A percentile compares a stretch with the other conserved stretches of the same genome.
Evolutionary conservation across 192 early-diverging fungal genomes (phyloP).

Genomic region (Gamsiella multidivaricata): DNA sequence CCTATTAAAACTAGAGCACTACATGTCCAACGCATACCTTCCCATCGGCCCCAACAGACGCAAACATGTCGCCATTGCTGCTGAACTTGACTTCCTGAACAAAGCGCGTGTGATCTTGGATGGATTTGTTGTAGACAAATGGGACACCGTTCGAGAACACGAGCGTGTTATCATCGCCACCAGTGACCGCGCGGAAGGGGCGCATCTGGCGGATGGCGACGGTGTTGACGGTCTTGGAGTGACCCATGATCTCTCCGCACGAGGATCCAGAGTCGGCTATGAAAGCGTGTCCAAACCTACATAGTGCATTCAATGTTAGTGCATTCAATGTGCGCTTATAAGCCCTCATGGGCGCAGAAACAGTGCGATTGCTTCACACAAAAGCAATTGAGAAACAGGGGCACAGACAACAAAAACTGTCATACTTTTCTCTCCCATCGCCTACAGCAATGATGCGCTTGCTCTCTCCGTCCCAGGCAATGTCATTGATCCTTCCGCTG

Average conservation of each 20-base stretch:
- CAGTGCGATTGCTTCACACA: too few relatives aligned
- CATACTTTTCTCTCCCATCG: conserved; percentile 85
- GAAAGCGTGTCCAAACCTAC: conserved; percentile 90
- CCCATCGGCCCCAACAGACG: conserved; percentile 85
- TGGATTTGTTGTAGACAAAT: conserved; percentile 80
- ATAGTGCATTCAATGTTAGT: background rate
- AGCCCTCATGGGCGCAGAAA: too few relatives aligned
- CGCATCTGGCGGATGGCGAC: conserved; percentile 90
- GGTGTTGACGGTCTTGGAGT: conserved; percentile 88
- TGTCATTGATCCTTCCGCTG: conserved; percentile 83
- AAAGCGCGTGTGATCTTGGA: conserved; percentile 89
- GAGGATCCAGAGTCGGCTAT: conserved; percentile 90
- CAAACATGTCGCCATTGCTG: conserved; percentile 85
- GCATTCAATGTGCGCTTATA: too few relatives aligned
- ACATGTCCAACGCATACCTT: too few relatives aligned
- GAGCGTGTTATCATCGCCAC: conserved; percentile 88
- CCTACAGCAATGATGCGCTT: conserved; percentile 97
- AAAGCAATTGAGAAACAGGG: background rate
- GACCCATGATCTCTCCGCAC: conserved; percentile 90
- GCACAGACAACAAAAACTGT: background rate
- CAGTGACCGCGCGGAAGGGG: conserved; percentile 93
- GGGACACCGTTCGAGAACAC: conserved; percentile 95
- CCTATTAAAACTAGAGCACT: too few relatives aligned
- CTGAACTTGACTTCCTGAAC: conserved; percentile 91
- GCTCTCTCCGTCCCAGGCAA: conserved; percentile 96